Conservation (phyloP, 2,329 filamentous ascomycete genomes). For the Diplodia seriata region DNA sequence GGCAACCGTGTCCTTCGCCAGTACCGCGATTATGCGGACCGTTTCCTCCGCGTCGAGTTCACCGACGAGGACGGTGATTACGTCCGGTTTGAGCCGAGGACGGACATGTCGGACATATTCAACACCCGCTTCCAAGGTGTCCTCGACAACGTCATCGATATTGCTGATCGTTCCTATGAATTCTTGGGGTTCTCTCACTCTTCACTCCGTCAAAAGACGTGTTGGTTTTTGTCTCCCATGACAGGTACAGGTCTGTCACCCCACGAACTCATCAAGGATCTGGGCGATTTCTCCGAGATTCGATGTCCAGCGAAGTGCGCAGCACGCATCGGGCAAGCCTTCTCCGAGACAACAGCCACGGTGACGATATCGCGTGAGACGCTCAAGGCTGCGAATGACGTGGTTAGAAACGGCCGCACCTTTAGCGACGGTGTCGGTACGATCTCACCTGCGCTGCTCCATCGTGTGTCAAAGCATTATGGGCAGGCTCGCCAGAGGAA, state of each 20-base stretch:
- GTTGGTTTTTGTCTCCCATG: constrained; percentile 69
- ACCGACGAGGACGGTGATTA: constrained; percentile 74
- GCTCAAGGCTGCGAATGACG: constrained; percentile 51
- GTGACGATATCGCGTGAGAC: constrained; percentile 55
- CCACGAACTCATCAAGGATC: constrained; percentile 54
- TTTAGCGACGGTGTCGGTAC: constrained; percentile 85
- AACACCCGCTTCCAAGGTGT: constrained; percentile 67
- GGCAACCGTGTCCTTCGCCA: constrained; percentile 75
- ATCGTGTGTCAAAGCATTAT: constrained; percentile 64
- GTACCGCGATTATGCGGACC: constrained; percentile 64
- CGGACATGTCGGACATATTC: constrained; percentile 59
- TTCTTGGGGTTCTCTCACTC: constrained; percentile 85
- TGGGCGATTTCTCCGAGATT: constrained; percentile 61
- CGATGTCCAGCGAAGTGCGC: constrained; percentile 64
- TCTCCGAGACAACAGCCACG: constrained; percentile 74
- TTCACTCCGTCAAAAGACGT: constrained; percentile 73
- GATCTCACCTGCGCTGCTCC: constrained; percentile 67
- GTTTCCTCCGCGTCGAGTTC: constrained; percentile 75
- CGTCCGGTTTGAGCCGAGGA: constrained; percentile 62
- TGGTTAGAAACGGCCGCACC: constrained; percentile 59
- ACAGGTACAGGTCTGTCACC: too few species aligned
- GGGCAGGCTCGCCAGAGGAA: constrained; percentile 50
- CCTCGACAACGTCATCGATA: constrained; percentile 64
- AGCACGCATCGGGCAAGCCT: constrained; percentile 69
- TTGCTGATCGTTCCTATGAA: constrained; percentile 64